phyloP scores from a whole-genome alignment of 2,329 filamentous ascomycete genomes.

The Fusarium longipes region DNA sequence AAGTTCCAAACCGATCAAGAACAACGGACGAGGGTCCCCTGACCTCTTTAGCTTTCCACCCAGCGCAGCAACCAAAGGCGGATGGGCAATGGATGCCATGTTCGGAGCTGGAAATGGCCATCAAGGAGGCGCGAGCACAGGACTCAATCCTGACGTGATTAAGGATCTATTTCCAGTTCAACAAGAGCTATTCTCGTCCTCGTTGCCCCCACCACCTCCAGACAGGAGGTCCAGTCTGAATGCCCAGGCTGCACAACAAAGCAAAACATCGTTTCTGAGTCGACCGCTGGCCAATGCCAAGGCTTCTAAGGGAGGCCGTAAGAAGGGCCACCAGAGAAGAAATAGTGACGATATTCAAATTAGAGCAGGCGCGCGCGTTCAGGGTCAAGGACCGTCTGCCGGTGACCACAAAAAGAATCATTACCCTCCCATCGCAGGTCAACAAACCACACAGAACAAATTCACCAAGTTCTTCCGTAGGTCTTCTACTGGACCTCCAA shows the following conservation, averaged over 20 bases:
- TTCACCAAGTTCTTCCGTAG: conserved; percentile 64
- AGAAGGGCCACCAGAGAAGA: conserved; percentile 34
- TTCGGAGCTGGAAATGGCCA: conserved; percentile 52
- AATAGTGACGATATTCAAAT: conserved; percentile 50
- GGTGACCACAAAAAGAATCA: conserved; percentile 54
- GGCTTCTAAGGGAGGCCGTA: conserved; percentile 35
- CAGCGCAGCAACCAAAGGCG: conserved; percentile 48
- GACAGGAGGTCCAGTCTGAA: conserved; percentile 65
- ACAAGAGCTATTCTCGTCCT: conserved; percentile 53
- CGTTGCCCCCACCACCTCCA: conserved; percentile 60
- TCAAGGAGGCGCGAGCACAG: conserved; percentile 41
- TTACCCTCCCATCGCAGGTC: conserved; percentile 63
- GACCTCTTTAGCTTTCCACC: conserved; percentile 67
- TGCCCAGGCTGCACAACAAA: conserved; percentile 55
- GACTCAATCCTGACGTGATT: conserved; percentile 55
- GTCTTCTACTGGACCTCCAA: conserved; percentile 55
- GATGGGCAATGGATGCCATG: conserved; percentile 62
- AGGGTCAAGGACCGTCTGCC: conserved; percentile 36
- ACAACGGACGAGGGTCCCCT: conserved; percentile 55
- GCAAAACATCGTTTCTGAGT: conserved; percentile 29
- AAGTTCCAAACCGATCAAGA: conserved; percentile 56
- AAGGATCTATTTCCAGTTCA: conserved; percentile 59
- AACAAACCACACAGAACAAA: conserved; percentile 57
- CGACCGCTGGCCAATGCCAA: conserved; percentile 32
- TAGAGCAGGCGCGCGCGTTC: conserved; percentile 42